Conservation (phyloP, 129 eudicot genomes). For the Erigeron canadensis region DNA sequence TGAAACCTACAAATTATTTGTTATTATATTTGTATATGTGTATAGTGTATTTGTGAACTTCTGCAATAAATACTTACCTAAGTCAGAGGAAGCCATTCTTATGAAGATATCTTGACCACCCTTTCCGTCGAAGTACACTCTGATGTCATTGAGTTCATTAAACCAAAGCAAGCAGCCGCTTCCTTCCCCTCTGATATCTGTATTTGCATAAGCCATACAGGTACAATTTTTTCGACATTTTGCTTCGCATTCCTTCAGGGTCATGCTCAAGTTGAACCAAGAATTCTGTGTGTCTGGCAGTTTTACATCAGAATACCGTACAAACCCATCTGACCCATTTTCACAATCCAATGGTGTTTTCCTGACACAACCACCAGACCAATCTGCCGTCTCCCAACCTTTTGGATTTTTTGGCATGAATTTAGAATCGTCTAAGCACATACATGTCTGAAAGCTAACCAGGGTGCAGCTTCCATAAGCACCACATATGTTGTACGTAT, state of each 20-base stretch:
- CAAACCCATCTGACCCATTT: constrained; percentile 5
- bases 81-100: too few species aligned
- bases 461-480: not conserved
- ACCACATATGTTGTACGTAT: not conserved
- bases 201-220: constrained; percentile 17
- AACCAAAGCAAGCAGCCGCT: constrained; percentile 20
- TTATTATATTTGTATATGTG: not conserved
- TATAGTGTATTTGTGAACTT: too few species aligned
- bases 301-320: constrained; percentile 6
- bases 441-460: not conserved
- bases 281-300: constrained; percentile 6
- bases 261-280: not conserved
- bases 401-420: constrained; percentile 6
- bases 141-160: constrained; percentile 5
- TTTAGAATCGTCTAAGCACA: constrained; percentile 10
- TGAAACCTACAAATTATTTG: not conserved
- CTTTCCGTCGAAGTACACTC: not conserved
- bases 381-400: constrained; percentile 18
- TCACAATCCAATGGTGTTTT: constrained; percentile 7
- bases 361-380: constrained; percentile 22
- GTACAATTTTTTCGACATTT: not conserved
- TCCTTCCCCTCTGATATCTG: too few species aligned
- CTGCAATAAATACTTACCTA: too few species aligned
- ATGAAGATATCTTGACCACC: constrained; percentile 1
- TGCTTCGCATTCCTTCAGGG: constrained; percentile 1